Conservation (phyloP, 148 eudicot species). For the Spergularia marina region DNA sequence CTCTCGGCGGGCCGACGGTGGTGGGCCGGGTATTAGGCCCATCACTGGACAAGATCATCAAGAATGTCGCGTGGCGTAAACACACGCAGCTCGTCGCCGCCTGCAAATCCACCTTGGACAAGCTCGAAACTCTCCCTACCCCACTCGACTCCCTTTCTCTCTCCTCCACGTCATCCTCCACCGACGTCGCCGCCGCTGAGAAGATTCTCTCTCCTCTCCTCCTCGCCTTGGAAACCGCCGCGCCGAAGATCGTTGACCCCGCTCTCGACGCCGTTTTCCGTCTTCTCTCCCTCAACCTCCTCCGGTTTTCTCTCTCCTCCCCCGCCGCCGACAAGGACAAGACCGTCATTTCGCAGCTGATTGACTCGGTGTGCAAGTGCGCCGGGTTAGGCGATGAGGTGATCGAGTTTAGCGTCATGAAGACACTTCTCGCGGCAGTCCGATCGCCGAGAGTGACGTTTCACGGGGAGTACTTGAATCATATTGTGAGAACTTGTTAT, state of each 20-base stretch:
- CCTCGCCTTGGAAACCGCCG: conserved; percentile 60
- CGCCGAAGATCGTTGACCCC: conserved; percentile 69
- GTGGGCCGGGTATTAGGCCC: conserved; percentile 78
- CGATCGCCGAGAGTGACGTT: conserved; percentile 54
- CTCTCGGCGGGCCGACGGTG: conserved; percentile 69
- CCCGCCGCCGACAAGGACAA: neutral
- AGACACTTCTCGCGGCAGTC: conserved; percentile 65
- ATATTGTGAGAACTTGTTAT: conserved; percentile 78
- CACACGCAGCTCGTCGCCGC: conserved; percentile 70
- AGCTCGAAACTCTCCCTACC: conserved; percentile 45
- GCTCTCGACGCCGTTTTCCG: conserved; percentile 65
- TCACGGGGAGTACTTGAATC: conserved; percentile 64
- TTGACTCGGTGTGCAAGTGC: conserved; percentile 65
- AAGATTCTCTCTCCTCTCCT: conserved; percentile 57
- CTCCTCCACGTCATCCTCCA: conserved; percentile 49
- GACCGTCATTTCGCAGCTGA: conserved; percentile 31
- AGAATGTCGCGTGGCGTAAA: conserved; percentile 85
- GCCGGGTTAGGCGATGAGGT: conserved; percentile 54
- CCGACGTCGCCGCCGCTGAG: conserved; percentile 49
- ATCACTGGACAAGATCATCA: conserved; percentile 85
- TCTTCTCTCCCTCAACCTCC: conserved; percentile 51
- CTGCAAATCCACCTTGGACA: conserved; percentile 71
- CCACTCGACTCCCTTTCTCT: conserved; percentile 44
- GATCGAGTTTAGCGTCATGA: conserved; percentile 60
- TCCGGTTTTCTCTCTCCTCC: conserved; percentile 26